A percentile compares a stretch with the other conserved stretches of the same genome.
These are phyloP conservation scores for Termitomyces sp. DNA, from an alignment of 768 basidiomycete genomes.

Conservation along the genomic window DNA sequence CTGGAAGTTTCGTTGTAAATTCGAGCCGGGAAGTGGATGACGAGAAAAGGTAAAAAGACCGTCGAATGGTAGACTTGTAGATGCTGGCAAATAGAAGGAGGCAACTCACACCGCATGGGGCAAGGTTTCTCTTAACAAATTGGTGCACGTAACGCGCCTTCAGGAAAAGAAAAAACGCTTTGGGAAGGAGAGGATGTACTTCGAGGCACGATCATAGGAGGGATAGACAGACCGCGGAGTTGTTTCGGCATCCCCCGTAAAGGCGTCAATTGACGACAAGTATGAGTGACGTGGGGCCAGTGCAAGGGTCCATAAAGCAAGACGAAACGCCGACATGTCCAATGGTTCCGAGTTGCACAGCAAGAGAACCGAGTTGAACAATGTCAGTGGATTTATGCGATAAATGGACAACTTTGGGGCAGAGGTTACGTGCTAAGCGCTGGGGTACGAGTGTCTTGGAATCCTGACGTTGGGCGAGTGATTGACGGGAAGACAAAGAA, in stretches of 20 bases:
- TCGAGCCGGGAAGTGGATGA: not conserved
- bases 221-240: not conserved
- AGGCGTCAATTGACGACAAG: not conserved
- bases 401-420: not conserved
- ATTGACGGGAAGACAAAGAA: too few species aligned
- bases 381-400: not conserved
- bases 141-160: not conserved
- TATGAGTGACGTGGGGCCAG: not conserved
- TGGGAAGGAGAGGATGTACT: not conserved
- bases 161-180: not conserved
- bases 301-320: too few species aligned
- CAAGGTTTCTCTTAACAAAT: not conserved
- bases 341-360: too few species aligned
- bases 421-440: not conserved
- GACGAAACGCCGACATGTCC: not conserved
- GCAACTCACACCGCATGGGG: not conserved
- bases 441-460: too few species aligned
- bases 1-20: not conserved
- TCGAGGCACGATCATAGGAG: not conserved
- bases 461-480: not conserved
- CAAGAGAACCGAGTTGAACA: not conserved
- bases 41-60: not conserved
- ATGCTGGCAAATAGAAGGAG: not conserved
- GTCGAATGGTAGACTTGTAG: not conserved
- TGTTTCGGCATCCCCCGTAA: not conserved